Percentiles rank a stretch among this genome's conserved stretches.
Evolutionary conservation across 352 stramenopile species (phyloP).

Genomic region (Phytopythium ostracodes): DNA sequence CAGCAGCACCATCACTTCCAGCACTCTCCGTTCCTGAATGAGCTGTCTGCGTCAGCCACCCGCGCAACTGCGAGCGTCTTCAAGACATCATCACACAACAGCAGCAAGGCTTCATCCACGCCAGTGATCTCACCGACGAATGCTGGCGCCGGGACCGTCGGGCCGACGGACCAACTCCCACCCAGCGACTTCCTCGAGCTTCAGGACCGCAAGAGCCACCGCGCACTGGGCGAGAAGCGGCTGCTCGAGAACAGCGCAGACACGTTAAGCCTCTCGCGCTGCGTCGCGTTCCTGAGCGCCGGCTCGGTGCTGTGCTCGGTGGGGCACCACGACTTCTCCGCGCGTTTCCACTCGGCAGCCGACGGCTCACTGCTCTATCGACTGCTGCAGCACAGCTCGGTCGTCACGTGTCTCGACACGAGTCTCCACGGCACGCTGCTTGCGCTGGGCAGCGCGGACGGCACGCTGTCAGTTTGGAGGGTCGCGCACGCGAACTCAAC

Average conservation of each 20-base stretch:
- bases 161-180: slow-evolving; percentile 8
- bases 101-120: neutral
- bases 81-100: slow-evolving; percentile 14
- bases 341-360: slow-evolving; percentile 63
- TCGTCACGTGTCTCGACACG: slow-evolving; percentile 61
- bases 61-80: slow-evolving; percentile 37
- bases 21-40: slow-evolving; percentile 34
- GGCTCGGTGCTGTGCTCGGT: slow-evolving; percentile 60
- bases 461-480: slow-evolving; percentile 81
- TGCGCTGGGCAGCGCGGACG: slow-evolving; percentile 54
- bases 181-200: slow-evolving; percentile 46
- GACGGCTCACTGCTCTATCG: slow-evolving; percentile 72
- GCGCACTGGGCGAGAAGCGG: slow-evolving; percentile 42
- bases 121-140: slow-evolving; percentile 5
- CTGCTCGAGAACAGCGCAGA: slow-evolving; percentile 22
- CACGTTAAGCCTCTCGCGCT: slow-evolving; percentile 7
- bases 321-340: slow-evolving; percentile 72
- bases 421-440: slow-evolving; percentile 45
- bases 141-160: neutral
- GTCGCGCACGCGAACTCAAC: slow-evolving; percentile 59
- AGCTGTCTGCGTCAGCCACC: slow-evolving; percentile 34
- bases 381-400: slow-evolving; percentile 62
- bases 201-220: slow-evolving; percentile 63
- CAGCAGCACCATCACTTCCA: slow-evolving; percentile 1
- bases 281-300: slow-evolving; percentile 46